Conservation (phyloP, 2,329 filamentous ascomycete species). For the Pseudogymnoascus sp. region DNA sequence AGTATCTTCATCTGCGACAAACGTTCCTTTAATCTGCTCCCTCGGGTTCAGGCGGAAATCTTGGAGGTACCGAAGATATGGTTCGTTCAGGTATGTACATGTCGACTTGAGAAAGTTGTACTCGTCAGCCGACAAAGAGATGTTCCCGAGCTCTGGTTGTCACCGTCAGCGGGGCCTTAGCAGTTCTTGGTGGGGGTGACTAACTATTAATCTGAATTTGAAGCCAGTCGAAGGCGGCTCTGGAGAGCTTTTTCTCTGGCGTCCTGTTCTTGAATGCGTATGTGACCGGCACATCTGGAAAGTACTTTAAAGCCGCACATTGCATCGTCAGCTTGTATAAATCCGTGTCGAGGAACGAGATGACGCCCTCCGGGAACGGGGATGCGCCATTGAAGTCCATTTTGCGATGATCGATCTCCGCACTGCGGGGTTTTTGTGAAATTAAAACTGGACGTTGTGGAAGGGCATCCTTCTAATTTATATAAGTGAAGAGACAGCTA, state of each 20-base stretch:
- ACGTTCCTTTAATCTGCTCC: conserved; percentile 65
- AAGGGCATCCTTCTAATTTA: not conserved
- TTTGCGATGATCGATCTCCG: conserved; percentile 11
- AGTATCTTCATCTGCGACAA: conserved; percentile 46
- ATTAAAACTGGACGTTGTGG: not conserved
- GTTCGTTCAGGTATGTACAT: conserved; percentile 70
- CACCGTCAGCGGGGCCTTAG: conserved; percentile 22
- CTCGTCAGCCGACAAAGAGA: conserved; percentile 73
- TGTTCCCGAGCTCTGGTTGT: conserved; percentile 65
- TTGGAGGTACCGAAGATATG: conserved; percentile 75
- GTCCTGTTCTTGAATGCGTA: conserved; percentile 96
- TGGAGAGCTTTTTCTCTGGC: conserved; percentile 81
- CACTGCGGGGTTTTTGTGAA: not conserved
- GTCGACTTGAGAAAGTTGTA: conserved; percentile 67
- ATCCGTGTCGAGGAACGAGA: conserved; percentile 74
- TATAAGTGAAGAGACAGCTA: not conserved
- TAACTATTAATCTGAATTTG: conserved; percentile 71
- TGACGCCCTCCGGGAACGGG: conserved; percentile 66
- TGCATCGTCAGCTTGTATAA: conserved; percentile 97
- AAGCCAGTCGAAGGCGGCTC: conserved; percentile 78
- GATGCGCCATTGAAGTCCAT: conserved; percentile 63
- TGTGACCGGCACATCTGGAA: conserved; percentile 71
- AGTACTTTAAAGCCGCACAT: conserved; percentile 90
- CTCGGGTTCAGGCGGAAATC: conserved; percentile 74
- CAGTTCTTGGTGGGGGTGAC: conserved; percentile 24